phyloP scores from a whole-genome alignment of 192 early-diverging fungal genomes.

The Backusella macrospora region DNA sequence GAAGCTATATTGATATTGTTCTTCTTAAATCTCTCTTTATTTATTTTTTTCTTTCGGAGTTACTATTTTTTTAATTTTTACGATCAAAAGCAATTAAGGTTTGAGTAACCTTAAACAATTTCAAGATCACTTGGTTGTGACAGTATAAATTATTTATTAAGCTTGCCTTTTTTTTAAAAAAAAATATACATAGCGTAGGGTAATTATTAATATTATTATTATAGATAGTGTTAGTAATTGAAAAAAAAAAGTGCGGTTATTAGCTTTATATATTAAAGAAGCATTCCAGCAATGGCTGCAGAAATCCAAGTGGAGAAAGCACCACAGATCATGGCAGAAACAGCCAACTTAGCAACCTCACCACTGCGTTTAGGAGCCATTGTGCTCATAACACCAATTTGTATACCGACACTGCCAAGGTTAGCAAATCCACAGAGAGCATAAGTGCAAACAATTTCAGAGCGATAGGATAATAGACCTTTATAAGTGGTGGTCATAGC shows the following conservation, averaged over 20 bases:
- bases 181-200: too few relatives aligned
- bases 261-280: slow-evolving; percentile 25
- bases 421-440: slow-evolving; percentile 89
- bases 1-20: too few relatives aligned
- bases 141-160: background rate
- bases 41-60: background rate
- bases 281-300: slow-evolving; percentile 81
- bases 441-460: slow-evolving; percentile 64
- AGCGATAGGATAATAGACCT: slow-evolving; percentile 50
- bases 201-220: too few relatives aligned
- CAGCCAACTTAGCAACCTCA: slow-evolving; percentile 72
- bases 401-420: slow-evolving; percentile 80
- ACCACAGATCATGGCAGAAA: slow-evolving; percentile 81
- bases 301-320: slow-evolving; percentile 78
- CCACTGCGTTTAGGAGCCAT: slow-evolving; percentile 73
- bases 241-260: background rate
- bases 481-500: slow-evolving; percentile 28
- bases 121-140: background rate
- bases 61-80: background rate
- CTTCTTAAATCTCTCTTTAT: background rate
- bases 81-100: background rate
- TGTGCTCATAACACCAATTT: slow-evolving; percentile 74
- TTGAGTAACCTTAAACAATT: background rate
- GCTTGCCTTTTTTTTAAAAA: too few relatives aligned
- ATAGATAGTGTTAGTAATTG: too few relatives aligned